phyloP scores from a whole-genome alignment of 108 stramenopile genomes.

The Phaeodactylum tricornutum region DNA sequence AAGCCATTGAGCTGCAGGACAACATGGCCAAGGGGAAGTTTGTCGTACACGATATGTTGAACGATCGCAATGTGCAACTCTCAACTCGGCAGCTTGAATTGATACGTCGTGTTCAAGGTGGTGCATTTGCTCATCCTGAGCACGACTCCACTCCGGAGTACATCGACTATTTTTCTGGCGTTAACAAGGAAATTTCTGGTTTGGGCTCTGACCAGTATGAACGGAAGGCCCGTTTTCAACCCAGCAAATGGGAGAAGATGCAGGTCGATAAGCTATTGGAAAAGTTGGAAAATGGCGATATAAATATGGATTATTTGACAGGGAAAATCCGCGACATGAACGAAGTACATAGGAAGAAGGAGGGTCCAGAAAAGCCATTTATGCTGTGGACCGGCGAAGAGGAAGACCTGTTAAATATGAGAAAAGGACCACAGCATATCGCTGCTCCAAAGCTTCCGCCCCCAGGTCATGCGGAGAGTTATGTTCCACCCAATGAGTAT shows the following conservation, averaged over 20 bases:
- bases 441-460: conserved; percentile 95
- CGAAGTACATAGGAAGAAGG: conserved; percentile 38
- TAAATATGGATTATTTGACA: conserved; percentile 76
- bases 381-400: conserved; percentile 92
- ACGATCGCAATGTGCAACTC: conserved; percentile 84
- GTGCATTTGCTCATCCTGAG: conserved; percentile 96
- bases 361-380: conserved; percentile 55
- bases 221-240: conserved; percentile 76
- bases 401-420: conserved; percentile 78
- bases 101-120: conserved; percentile 85
- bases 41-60: conserved; percentile 91
- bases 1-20: conserved; percentile 65
- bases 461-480: conserved; percentile 94
- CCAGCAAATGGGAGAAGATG: conserved; percentile 83
- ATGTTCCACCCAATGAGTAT: conserved; percentile 97
- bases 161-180: conserved; percentile 86
- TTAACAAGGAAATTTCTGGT: conserved; percentile 70
- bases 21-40: conserved; percentile 50
- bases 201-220: conserved; percentile 62
- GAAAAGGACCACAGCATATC: conserved; percentile 91
- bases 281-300: conserved; percentile 81
- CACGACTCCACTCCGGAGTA: conserved; percentile 89
- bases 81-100: conserved; percentile 87
- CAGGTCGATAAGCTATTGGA: conserved; percentile 80
- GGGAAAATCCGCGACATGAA: conserved; percentile 78